phyloP scores from a whole-genome alignment of 176 grass and related monocot genomes.

The Oryza nivara region DNA sequence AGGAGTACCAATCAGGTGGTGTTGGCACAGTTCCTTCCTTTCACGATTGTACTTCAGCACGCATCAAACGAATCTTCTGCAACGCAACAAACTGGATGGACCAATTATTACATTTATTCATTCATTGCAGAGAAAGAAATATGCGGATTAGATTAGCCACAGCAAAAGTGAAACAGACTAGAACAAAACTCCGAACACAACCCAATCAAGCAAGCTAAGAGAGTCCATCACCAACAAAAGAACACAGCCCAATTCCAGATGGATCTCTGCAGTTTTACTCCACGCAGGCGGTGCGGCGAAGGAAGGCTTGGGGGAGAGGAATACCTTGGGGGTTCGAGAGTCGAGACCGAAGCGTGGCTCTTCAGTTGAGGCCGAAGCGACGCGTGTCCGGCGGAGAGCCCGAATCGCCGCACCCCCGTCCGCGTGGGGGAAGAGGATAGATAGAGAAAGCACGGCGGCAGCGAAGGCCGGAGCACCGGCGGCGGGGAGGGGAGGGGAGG shows the following conservation, averaged over 20 bases:
- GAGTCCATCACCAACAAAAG: neutral
- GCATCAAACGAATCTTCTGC: neutral
- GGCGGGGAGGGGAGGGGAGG: neutral
- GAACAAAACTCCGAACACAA: neutral
- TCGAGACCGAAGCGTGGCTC: neutral
- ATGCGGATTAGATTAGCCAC: neutral
- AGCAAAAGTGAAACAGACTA: neutral
- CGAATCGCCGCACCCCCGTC: neutral
- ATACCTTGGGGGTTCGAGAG: neutral
- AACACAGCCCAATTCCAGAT: neutral
- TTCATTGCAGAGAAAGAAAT: neutral
- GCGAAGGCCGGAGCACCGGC: neutral
- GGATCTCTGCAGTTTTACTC: neutral
- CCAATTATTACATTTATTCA: neutral
- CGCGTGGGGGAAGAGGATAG: neutral
- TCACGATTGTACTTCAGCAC: neutral
- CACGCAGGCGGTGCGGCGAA: neutral
- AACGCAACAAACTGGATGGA: neutral
- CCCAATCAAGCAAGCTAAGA: neutral
- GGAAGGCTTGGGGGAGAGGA: neutral
- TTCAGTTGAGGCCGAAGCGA: neutral
- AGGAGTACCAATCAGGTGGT: neutral
- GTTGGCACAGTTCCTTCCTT: neutral
- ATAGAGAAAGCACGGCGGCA: too few relatives aligned
- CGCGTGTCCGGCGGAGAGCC: neutral